A percentile compares a stretch with the other conserved stretches of the same genome.
phyloP scores from a whole-genome alignment of 768 basidiomycete species.

The Suillus brevipes region DNA sequence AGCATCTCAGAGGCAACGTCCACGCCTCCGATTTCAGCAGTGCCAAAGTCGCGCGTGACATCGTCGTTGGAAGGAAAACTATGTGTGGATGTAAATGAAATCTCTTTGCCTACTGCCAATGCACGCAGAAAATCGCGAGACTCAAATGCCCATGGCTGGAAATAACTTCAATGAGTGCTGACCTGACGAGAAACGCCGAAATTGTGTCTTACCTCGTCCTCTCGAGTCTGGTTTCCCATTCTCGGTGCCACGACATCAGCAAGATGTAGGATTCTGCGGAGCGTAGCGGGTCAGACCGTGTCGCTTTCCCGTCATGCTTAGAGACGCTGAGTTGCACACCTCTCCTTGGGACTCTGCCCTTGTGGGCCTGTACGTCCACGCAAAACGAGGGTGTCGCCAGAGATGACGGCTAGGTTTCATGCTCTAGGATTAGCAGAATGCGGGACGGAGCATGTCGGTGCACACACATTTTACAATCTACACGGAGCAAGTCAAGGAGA shows the following conservation, averaged over 20 bases:
- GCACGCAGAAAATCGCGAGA: slow-evolving; percentile 89
- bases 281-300: slow-evolving; percentile 14
- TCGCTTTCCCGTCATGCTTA: slow-evolving; percentile 11
- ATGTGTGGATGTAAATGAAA: slow-evolving; percentile 82
- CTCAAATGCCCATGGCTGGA: slow-evolving; percentile 86
- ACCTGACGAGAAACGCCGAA: background rate
- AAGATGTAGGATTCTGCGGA: slow-evolving; percentile 79
- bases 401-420: slow-evolving; percentile 69
- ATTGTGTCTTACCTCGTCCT: slow-evolving; percentile 74
- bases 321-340: slow-evolving; percentile 43
- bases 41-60: slow-evolving; percentile 75
- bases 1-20: slow-evolving; percentile 80
- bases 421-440: slow-evolving; percentile 22
- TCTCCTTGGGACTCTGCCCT: slow-evolving; percentile 88
- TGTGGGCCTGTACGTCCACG: slow-evolving; percentile 75
- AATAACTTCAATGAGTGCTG: slow-evolving; percentile 10
- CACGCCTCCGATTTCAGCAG: slow-evolving; percentile 67
- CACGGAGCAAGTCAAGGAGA: background rate
- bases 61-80: slow-evolving; percentile 78
- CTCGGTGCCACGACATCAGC: slow-evolving; percentile 86
- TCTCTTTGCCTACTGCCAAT: slow-evolving; percentile 85
- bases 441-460: background rate
- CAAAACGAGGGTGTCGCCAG: slow-evolving; percentile 86
- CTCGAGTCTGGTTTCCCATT: slow-evolving; percentile 76
- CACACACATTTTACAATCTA: slow-evolving; percentile 64